Percentiles rank a stretch among this genome's conserved stretches.
phyloP scores from a whole-genome alignment of 306 rosid genomes.

The Lithocarpus polystachyus region DNA sequence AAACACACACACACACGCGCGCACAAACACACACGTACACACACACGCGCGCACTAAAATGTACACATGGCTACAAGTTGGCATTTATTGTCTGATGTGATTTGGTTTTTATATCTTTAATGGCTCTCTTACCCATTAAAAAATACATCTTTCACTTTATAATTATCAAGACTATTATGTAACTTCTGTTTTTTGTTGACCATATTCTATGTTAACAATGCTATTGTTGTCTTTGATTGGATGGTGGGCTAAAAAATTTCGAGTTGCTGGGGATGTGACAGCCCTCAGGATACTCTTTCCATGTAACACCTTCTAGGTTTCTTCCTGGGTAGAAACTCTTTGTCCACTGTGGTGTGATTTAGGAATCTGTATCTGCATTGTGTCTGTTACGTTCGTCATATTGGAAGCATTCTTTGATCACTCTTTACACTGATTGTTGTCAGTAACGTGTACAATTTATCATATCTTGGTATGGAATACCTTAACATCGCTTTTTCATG shows the following conservation, averaged over 20 bases:
- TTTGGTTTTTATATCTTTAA: not conserved
- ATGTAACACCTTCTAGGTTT: not conserved
- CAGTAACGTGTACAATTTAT: not conserved
- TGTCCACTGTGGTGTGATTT: not conserved
- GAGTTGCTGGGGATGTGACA: not conserved
- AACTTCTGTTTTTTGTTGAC: not conserved
- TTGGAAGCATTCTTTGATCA: conserved; percentile 1
- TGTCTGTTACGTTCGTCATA: not conserved
- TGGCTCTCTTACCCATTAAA: not conserved
- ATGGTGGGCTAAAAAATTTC: not conserved
- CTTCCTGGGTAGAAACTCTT: not conserved
- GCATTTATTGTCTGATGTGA: not conserved
- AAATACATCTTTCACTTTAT: not conserved
- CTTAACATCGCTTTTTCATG: not conserved
- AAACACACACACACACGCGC: too few relatives aligned
- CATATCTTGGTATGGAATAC: not conserved
- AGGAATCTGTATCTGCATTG: not conserved
- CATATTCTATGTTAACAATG: not conserved
- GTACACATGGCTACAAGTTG: not conserved
- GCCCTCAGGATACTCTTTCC: not conserved
- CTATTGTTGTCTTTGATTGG: not conserved
- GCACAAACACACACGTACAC: too few relatives aligned
- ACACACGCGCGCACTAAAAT: too few relatives aligned
- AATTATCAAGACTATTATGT: not conserved
- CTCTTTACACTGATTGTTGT: not conserved